phyloP scores from a whole-genome alignment of 805 yeast genomes.

The Cyberlindnera maclurae region DNA sequence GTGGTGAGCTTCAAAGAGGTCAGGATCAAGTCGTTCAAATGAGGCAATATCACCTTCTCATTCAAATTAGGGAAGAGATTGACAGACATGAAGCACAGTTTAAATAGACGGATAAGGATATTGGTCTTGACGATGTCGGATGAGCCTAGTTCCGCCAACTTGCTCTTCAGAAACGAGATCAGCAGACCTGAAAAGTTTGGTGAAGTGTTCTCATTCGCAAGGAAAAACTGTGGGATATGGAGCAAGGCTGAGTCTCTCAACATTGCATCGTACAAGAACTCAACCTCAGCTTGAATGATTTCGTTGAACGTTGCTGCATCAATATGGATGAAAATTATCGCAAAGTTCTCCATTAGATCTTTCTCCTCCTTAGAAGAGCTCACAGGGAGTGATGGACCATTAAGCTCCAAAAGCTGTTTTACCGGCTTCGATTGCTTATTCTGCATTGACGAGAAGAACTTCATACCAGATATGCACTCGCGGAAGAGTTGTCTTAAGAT shows the following conservation, averaged over 20 bases:
- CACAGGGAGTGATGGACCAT: conserved; percentile 78
- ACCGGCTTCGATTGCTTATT: conserved; percentile 20
- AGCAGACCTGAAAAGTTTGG: conserved; percentile 85
- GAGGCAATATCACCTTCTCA: conserved; percentile 84
- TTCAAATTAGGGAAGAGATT: conserved; percentile 82
- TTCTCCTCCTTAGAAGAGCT: conserved; percentile 89
- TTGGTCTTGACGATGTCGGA: conserved; percentile 71
- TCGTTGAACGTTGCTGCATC: conserved; percentile 96
- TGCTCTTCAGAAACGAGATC: conserved; percentile 65
- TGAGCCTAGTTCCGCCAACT: conserved; percentile 73
- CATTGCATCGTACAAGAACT: conserved; percentile 70
- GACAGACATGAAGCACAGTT: conserved; percentile 92
- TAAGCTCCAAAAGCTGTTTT: conserved; percentile 30
- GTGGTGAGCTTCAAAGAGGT: conserved; percentile 75
- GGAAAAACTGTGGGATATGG: conserved; percentile 88
- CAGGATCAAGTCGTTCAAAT: conserved; percentile 74
- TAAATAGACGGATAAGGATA: conserved; percentile 78
- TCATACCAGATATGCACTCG: conserved; percentile 76
- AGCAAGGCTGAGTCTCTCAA: conserved; percentile 76
- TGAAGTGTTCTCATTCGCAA: conserved; percentile 91
- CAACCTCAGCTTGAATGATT: conserved; percentile 74
- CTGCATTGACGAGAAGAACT: conserved; percentile 54
- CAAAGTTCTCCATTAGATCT: conserved; percentile 92
- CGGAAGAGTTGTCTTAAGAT: conserved; percentile 71
- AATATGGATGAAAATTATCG: conserved; percentile 85